These are phyloP conservation scores for Solanum dulcamara DNA, from an alignment of 257 asterid genomes.

Conservation along the genomic window DNA sequence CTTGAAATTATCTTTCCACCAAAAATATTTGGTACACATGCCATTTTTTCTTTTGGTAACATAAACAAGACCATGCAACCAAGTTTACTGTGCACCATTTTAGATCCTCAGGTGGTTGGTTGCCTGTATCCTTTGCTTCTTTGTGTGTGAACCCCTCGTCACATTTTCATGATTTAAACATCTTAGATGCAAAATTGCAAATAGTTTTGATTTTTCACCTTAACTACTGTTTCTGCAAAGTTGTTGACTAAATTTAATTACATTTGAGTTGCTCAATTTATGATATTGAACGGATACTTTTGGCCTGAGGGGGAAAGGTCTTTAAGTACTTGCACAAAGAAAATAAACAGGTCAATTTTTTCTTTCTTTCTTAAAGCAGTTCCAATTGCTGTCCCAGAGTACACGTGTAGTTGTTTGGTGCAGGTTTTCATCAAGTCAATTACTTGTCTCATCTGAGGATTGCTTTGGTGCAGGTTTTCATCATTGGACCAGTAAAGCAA, in stretches of 20 bases:
- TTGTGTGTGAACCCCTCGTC: not conserved
- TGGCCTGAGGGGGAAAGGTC: not conserved
- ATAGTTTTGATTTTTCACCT: not conserved
- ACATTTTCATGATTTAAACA: not conserved
- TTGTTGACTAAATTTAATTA: not conserved
- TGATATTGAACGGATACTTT: not conserved
- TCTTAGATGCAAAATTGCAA: not conserved
- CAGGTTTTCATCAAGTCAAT: conserved; percentile 58
- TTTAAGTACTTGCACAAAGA: not conserved
- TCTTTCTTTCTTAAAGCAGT: not conserved
- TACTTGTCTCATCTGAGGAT: not conserved
- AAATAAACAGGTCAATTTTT: not conserved
- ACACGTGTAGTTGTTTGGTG: not conserved
- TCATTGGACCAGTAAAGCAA: conserved; percentile 71
- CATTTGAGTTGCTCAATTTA: not conserved
- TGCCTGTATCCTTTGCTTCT: not conserved
- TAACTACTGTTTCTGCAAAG: not conserved
- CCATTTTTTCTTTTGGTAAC: not conserved
- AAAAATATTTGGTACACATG: not conserved
- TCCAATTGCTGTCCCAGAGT: not conserved
- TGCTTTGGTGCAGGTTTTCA: conserved; percentile 53
- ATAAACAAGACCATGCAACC: not conserved
- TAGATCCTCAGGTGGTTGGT: not conserved
- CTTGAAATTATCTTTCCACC: not conserved
- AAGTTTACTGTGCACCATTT: not conserved